Conservation (phyloP, 371 early-diverging fungal genomes). For the Mucor mucedo region DNA sequence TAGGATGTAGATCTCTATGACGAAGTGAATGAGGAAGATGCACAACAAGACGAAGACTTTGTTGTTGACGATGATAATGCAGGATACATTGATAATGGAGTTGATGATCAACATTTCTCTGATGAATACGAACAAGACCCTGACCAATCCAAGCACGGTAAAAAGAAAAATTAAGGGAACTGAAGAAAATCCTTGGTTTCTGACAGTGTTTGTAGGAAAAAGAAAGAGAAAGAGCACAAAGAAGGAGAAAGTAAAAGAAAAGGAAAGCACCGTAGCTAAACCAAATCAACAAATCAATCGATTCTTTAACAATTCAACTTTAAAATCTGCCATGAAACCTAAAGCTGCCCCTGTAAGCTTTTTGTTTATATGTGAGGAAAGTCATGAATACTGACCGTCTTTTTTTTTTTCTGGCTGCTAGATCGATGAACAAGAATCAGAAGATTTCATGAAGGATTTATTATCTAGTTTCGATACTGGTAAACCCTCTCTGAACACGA, state of each 20-base stretch:
- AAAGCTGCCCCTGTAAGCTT: constrained; percentile 20
- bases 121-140: constrained; percentile 51
- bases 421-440: constrained; percentile 26
- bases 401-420: neutral
- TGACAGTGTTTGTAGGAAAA: constrained; percentile 10
- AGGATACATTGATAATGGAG: constrained; percentile 80
- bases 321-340: constrained; percentile 20
- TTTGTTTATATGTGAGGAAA: too few species aligned
- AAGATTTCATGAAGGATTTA: constrained; percentile 37
- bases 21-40: constrained; percentile 66
- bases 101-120: constrained; percentile 63
- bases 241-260: constrained; percentile 14
- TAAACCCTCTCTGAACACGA: neutral
- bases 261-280: constrained; percentile 29
- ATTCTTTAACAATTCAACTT: constrained; percentile 33
- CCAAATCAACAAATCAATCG: constrained; percentile 33
- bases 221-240: constrained; percentile 25
- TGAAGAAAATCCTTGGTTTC: neutral
- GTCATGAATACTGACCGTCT: neutral
- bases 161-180: neutral
- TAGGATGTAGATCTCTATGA: constrained; percentile 60
- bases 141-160: constrained; percentile 17
- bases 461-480: constrained; percentile 26
- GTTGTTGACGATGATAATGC: constrained; percentile 86
- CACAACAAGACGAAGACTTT: constrained; percentile 76